Base-by-base conservation (phyloP, 441 rosid genomes). In the Melastoma candidum region DNA sequence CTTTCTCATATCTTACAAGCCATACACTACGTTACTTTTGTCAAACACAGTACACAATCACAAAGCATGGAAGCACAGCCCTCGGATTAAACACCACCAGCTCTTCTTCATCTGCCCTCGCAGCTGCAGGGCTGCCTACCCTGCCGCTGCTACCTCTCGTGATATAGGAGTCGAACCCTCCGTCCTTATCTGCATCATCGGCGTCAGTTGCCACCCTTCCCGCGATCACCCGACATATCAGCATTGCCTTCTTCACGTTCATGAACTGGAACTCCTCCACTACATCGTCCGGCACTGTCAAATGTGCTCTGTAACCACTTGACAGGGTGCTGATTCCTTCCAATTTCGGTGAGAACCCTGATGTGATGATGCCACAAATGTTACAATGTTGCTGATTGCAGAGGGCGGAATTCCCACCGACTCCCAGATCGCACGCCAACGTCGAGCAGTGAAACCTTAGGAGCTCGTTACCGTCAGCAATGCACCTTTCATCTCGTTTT, bases 1-100 rank as follows among this genome's bases (percentile, higher is more conserved):
- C 13, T 51, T 51, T 51, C 32, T 43, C 43, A 51, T 26, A 43
- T 17, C 22, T 17, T 17, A 17, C 22, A 17, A 17, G 22, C 22
- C 22, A 17, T 17, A 17, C 22, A 17, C 22, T 17, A 17, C 22
- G 22, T 17, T 17, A 17, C 22, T 17, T 17, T 17, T 17, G 22
- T 82, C 70, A 80, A 62, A 72, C 90, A 2, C 85, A 70, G 63
- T 83, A 90, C 57, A 90, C 94, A 12, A 90, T 85, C 48, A 83
- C 87, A 56, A 90, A 90, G 76, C 98, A 90, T 59, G 98, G 96
- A 68, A 90, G 96, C 74, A 87, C 90, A 54, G 96, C 96, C 88
- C 93, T 82, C 17, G 98, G 98, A 79, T 87, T 87, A 60, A 81
- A 87, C 61, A 90, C 90, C 32, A 80, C 8, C 13, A 90, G 71